Evolutionary conservation across 306 rosid genomes (phyloP).

Genomic region (Lablab purpureus): DNA sequence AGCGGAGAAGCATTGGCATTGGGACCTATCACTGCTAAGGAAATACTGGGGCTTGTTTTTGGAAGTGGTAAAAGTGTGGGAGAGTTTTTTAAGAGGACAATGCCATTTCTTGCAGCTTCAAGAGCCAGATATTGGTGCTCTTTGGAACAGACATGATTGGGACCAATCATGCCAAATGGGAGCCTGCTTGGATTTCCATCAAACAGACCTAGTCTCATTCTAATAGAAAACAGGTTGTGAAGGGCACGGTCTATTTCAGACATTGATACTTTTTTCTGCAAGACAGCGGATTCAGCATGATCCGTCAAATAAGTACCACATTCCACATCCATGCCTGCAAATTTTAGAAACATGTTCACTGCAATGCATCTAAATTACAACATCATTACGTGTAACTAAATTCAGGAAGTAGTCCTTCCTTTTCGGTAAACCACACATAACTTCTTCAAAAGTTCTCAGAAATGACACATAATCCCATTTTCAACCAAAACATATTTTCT

Average conservation of each 20-base stretch:
- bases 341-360: not conserved
- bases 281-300: conserved; percentile 71
- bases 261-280: conserved; percentile 57
- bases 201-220: conserved; percentile 88
- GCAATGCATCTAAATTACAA: not conserved
- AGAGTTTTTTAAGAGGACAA: conserved; percentile 83
- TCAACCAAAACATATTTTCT: not conserved
- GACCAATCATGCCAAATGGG: conserved; percentile 69
- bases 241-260: conserved; percentile 81
- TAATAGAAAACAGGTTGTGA: conserved; percentile 70
- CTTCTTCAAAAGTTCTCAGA: not conserved
- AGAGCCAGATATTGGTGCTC: conserved; percentile 75
- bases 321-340: conserved; percentile 87
- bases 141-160: conserved; percentile 70
- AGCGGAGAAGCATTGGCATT: conserved; percentile 64
- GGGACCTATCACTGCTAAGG: conserved; percentile 88
- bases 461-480: not conserved
- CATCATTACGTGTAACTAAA: not conserved
- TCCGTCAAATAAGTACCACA: conserved; percentile 71
- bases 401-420: not conserved
- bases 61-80: conserved; percentile 75
- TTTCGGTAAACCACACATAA: not conserved
- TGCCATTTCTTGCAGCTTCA: conserved; percentile 90
- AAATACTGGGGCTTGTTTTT: conserved; percentile 53
- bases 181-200: conserved; percentile 73